Percentiles rank a stretch among this genome's conserved stretches.
Conservation (phyloP, 2,329 filamentous ascomycete species). For the Neofusicoccum umdonicola region DNA sequence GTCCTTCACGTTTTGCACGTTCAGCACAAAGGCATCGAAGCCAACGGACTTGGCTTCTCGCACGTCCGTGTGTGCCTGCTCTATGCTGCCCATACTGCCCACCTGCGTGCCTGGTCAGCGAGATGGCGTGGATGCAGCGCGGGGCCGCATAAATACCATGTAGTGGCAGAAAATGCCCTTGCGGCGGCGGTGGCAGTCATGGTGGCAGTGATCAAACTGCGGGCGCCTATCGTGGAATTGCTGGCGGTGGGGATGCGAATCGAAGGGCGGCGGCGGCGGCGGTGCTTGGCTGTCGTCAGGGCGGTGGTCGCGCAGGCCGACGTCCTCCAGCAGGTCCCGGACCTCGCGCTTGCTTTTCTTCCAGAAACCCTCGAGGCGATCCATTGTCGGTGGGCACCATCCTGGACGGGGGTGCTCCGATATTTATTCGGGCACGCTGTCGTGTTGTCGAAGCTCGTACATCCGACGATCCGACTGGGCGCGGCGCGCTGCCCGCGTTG, state of each 20-base stretch:
- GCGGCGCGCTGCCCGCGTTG: background rate
- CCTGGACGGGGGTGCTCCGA: background rate
- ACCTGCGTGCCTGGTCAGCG: background rate
- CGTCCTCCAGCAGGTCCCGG: conserved; percentile 1
- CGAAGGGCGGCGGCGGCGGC: background rate
- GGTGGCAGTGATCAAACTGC: background rate
- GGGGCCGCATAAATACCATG: background rate
- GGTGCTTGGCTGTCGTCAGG: background rate
- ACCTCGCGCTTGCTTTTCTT: conserved; percentile 12
- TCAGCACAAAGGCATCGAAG: conserved; percentile 15
- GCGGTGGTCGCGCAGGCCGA: background rate
- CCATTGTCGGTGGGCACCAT: background rate
- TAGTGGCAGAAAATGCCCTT: conserved; percentile 13
- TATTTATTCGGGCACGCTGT: conserved; percentile 2
- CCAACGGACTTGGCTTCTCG: conserved; percentile 28
- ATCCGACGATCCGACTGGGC: conserved; percentile 6
- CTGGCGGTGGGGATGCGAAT: background rate
- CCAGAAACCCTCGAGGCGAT: conserved; percentile 8
- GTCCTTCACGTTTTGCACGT: conserved; percentile 24
- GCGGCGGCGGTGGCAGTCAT: conserved; percentile 7
- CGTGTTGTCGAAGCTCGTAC: background rate
- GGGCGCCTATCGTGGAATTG: background rate
- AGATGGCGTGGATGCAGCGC: background rate
- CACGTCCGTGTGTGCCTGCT: conserved; percentile 24
- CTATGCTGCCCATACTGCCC: conserved; percentile 14